Evolutionary conservation across 192 early-diverging fungal genomes (phyloP).

Genomic region (Obelidium mucronatum): DNA sequence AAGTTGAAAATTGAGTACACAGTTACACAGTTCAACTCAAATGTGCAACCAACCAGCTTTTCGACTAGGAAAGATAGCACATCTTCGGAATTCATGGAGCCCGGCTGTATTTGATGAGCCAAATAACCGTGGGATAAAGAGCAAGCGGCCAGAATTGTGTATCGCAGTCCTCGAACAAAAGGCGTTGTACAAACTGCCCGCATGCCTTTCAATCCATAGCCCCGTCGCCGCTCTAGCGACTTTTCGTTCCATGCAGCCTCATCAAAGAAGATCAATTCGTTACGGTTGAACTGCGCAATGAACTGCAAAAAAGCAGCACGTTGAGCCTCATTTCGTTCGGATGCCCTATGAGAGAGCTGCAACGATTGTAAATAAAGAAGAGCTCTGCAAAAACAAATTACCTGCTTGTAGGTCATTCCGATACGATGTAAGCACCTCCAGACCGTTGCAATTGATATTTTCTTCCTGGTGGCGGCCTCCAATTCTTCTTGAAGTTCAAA

Average conservation of each 20-base stretch:
- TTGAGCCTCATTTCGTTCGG: not conserved
- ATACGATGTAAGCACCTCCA: not conserved
- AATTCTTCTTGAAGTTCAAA: not conserved
- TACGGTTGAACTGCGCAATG: not conserved
- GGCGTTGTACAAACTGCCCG: not conserved
- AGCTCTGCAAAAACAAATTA: not conserved
- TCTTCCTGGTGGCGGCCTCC: not conserved
- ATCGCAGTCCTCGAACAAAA: not conserved
- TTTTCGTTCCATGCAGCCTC: constrained; percentile 10
- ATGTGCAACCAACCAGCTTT: not conserved
- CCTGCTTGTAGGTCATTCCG: constrained; percentile 1
- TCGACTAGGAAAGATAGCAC: not conserved
- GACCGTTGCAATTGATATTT: not conserved
- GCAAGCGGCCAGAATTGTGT: not conserved
- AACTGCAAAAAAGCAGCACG: not conserved
- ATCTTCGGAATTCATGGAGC: not conserved
- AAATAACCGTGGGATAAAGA: not conserved
- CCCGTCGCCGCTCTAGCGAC: not conserved
- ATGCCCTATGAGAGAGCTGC: not conserved
- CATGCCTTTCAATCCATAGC: not conserved
- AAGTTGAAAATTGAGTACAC: not conserved
- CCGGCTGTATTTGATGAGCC: not conserved
- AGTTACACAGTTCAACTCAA: not conserved
- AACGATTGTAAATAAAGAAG: not conserved
- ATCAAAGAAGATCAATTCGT: constrained; percentile 7